Evolutionary conservation across 139 green algal genomes (phyloP), one percentile per base, ranked within the genome.

Genomic region (Chlamydomonas applanata): DNA sequence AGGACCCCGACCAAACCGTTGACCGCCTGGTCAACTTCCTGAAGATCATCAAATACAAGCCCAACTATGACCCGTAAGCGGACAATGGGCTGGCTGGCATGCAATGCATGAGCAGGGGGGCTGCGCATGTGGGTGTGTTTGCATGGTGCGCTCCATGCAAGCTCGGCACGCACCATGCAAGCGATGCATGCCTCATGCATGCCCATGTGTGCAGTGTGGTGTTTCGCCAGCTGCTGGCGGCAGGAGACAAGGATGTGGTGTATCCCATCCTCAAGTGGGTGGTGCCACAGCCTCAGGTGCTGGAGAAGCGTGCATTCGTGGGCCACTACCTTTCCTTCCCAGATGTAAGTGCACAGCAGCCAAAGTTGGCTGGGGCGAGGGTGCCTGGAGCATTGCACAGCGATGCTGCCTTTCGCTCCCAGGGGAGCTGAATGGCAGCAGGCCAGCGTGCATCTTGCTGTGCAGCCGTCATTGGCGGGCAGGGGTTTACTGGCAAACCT

Each of bases 21-120:
- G 83, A 86, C 27, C 54, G 83, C 1, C 71, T 90, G 7, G 64
- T 83, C 16, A 69, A 61, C 34, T 88, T 90, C 33, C 74, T 90
- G 2, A 84, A 84, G 20, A 87, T 86, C 30, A 78, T 90, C 70
- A 90, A 90, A 73, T 90, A 90, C 75, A 80, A 82, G 49, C 85
- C 85, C 25, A 62, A 73, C 29, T 64, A 54, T 80, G 85, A 90
- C 53, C 62, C 69, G 85, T 90, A 44, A 87, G 85, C 82, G 54
- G 7, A 49, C 40, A 33, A 62, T 62, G 53, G 11, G 24, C 53
- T 9, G 4, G 9, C 5, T 29, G 4, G 4, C 53, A 27, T 62
- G 53, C 53, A 62, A 11, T 62, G 53, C 53, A 62, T 62, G 53
- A 27, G 53, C 24, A 11, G n/a, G n/a, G n/a, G n/a, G n/a, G n/a